Evolutionary conservation across 169 alveolate genomes (phyloP), one percentile per base, ranked within the genome.

Genomic region (Plasmodium gonderi): DNA sequence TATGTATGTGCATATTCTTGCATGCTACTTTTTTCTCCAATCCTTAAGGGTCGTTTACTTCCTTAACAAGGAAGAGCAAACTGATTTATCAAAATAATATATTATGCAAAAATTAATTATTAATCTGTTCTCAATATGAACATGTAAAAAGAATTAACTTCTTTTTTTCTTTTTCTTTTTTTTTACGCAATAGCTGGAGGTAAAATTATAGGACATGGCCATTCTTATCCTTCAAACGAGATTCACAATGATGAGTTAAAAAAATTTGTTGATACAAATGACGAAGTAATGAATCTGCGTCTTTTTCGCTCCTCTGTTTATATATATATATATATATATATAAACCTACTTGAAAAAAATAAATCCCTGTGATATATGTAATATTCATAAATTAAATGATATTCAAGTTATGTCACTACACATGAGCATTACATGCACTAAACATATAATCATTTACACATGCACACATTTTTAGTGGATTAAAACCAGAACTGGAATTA

Each of bases 401-500:
- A 23, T 14, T 51, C 65, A 8, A 33, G 20, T 80, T 17, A 47
- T n/a, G 74, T 69, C 79, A 33, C 17, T 31, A 87, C 17, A 69
- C 40, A 60, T 36, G 33, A 29, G 12, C 36, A n/a, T n/a, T 44
- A 7, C 67, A 47, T 74, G 23, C 12, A 42, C 6, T 11, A 12
- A 29, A 26, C 38, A 49, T 87, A 31, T 65, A 31, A 20, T 8
- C 91, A 40, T 45, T 29, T 60, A 0, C 65, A 45, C 45, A 74
- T 64, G 90, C 29, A 40, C 60, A 44, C 38, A 20, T 26, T 82
- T 45, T 23, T 42, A 94, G 96, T 94, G 96, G 96, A 91, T 94
- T 29, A 83, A 87, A 40, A 94, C 95, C 33, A 85, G 96, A 20
- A 94, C 96, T 17, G 96, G 96, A 36, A 94, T 94, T 33, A 60